Evolutionary conservation across 1,284 basidiomycete genomes (phyloP).

Genomic region (Sanghuangporus sanghuang): DNA sequence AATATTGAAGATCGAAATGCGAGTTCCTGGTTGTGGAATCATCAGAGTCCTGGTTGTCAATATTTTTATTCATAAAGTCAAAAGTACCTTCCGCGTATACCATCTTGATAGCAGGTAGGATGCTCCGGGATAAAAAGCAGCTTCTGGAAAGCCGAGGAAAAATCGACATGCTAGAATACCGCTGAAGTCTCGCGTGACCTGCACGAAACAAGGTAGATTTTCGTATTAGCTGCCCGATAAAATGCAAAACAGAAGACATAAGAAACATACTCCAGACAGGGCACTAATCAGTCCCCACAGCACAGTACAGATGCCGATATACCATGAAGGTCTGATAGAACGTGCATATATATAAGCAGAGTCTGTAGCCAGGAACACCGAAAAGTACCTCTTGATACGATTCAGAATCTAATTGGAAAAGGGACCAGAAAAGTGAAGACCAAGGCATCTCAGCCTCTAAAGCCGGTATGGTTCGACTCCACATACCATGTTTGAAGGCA

Average conservation of each 20-base stretch:
- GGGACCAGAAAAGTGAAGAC: slow-evolving; percentile 7
- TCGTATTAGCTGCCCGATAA: background rate
- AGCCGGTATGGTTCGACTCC: background rate
- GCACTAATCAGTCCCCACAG: slow-evolving; percentile 24
- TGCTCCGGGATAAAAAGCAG: slow-evolving; percentile 22
- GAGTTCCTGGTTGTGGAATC: slow-evolving; percentile 20
- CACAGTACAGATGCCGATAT: slow-evolving; percentile 23
- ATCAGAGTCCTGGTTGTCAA: background rate
- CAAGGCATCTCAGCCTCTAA: background rate
- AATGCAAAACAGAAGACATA: background rate
- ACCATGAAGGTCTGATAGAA: slow-evolving; percentile 21
- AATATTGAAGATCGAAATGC: slow-evolving; percentile 35
- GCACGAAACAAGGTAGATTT: background rate
- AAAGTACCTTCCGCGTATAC: slow-evolving; percentile 22
- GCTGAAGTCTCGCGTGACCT: slow-evolving; percentile 23
- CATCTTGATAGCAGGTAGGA: slow-evolving; percentile 22
- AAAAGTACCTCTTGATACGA: slow-evolving; percentile 39
- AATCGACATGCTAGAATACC: slow-evolving; percentile 23
- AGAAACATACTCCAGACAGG: slow-evolving; percentile 19
- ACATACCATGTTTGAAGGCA: slow-evolving; percentile 61
- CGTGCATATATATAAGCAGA: slow-evolving; percentile 20
- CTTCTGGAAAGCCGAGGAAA: slow-evolving; percentile 24
- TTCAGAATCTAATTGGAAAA: slow-evolving; percentile 40
- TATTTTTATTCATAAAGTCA: background rate
- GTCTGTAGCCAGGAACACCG: background rate